A percentile compares a stretch with the other conserved stretches of the same genome.
These are phyloP conservation scores for Acanthamoeba sp. DNA, from an alignment of 208 protist species.

Conservation along the genomic window DNA sequence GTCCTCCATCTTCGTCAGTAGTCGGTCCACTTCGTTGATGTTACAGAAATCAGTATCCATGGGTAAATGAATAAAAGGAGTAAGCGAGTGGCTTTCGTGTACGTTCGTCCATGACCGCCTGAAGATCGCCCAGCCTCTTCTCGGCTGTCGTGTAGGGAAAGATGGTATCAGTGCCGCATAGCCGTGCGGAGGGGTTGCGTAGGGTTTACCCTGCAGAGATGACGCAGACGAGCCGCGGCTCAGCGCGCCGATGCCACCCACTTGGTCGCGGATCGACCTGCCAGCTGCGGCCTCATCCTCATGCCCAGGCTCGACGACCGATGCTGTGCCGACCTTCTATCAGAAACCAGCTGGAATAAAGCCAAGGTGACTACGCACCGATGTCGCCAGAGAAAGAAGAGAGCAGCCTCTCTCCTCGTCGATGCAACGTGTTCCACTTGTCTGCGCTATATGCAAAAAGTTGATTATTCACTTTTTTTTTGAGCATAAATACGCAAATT, in stretches of 20 bases:
- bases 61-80: background rate
- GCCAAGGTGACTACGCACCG: background rate
- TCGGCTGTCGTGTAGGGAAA: background rate
- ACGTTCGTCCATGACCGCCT: slow-evolving; percentile 18
- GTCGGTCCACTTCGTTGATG: background rate
- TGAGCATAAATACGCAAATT: no score
- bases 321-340: background rate
- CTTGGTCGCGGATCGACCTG: background rate
- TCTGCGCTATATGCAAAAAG: background rate
- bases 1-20: slow-evolving; percentile 10
- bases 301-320: background rate
- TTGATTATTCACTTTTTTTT: no score
- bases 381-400: slow-evolving; percentile 9
- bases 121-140: background rate
- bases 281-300: background rate
- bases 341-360: background rate
- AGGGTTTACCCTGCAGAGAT: background rate
- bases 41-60: background rate
- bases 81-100: background rate
- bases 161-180: background rate
- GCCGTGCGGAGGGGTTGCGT: background rate
- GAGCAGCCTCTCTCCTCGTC: slow-evolving; percentile 5
- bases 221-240: background rate
- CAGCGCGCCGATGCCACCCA: slow-evolving; percentile 13
- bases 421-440: slow-evolving; percentile 11